Percentiles rank a stretch among this genome's conserved stretches.
phyloP scores from a whole-genome alignment of 768 basidiomycete species.

The Hebeloma cylindrosporum region DNA sequence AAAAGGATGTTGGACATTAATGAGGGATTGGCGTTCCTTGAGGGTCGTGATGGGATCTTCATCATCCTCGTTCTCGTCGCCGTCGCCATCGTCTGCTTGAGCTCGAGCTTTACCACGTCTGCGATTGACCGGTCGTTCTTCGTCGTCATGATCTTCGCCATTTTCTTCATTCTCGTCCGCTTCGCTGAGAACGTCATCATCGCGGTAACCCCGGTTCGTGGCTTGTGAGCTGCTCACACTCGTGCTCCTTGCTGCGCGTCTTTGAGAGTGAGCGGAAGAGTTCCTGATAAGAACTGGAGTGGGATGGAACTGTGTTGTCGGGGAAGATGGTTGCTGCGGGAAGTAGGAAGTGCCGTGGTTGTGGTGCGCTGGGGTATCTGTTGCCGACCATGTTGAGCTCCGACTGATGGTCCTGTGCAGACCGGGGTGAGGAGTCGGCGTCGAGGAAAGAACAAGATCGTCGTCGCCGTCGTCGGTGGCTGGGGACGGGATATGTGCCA shows the following conservation, averaged over 20 bases:
- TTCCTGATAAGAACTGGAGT: slow-evolving; percentile 46
- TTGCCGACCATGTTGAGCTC: slow-evolving; percentile 57
- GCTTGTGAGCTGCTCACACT: slow-evolving; percentile 62
- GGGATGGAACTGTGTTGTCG: slow-evolving; percentile 43
- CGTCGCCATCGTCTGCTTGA: slow-evolving; percentile 36
- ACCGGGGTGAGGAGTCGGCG: slow-evolving; percentile 41
- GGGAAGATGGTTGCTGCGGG: slow-evolving; percentile 43
- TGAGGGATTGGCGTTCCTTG: slow-evolving; percentile 94
- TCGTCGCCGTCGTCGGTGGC: slow-evolving; percentile 36
- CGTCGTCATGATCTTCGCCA: slow-evolving; percentile 36
- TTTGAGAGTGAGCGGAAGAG: slow-evolving; percentile 52
- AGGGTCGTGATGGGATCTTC: slow-evolving; percentile 84
- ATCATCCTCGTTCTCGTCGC: slow-evolving; percentile 48
- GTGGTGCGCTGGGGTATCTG: slow-evolving; percentile 63
- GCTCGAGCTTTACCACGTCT: slow-evolving; percentile 47
- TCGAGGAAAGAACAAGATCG: slow-evolving; percentile 34
- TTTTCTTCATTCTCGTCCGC: slow-evolving; percentile 49
- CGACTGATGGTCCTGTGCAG: slow-evolving; percentile 48
- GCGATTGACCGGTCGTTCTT: slow-evolving; percentile 26
- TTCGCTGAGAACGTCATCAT: slow-evolving; percentile 51
- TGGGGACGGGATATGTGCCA: slow-evolving; percentile 31
- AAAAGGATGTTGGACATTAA: slow-evolving; percentile 99
- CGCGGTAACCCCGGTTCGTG: slow-evolving; percentile 43
- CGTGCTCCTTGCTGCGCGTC: slow-evolving; percentile 52
- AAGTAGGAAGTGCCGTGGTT: slow-evolving; percentile 71